Percentiles rank a stretch among this genome's conserved stretches.
Evolutionary conservation across 2,329 filamentous ascomycete species (phyloP).

Genomic region (Trichothecium roseum): DNA sequence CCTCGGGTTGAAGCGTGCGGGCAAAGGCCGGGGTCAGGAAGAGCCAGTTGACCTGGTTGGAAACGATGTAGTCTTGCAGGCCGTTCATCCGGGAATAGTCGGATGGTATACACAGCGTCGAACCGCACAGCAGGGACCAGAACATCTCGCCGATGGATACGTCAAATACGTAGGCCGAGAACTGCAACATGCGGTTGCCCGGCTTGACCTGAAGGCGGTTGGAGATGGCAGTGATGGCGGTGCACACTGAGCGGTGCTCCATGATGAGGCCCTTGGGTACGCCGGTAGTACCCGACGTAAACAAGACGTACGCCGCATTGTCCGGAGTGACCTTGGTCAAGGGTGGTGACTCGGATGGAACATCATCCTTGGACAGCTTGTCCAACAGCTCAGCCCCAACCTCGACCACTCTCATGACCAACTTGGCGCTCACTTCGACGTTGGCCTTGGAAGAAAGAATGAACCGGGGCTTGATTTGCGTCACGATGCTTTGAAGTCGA

Average conservation of each 20-base stretch:
- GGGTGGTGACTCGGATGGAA: too few relatives aligned
- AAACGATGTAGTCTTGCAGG: background rate
- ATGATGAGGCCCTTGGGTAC: slow-evolving; percentile 13
- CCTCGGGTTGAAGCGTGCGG: background rate
- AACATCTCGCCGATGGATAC: slow-evolving; percentile 3
- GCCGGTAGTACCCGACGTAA: slow-evolving; percentile 14
- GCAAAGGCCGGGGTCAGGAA: slow-evolving; percentile 1
- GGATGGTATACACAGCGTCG: background rate
- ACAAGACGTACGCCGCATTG: slow-evolving; percentile 10
- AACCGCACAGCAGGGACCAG: background rate
- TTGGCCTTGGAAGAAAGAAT: background rate
- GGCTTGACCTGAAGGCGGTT: slow-evolving; percentile 12
- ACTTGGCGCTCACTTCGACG: background rate
- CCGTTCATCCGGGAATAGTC: background rate
- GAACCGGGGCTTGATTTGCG: background rate
- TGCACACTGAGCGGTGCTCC: slow-evolving; percentile 9
- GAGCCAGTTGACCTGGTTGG: slow-evolving; percentile 1
- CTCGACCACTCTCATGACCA: slow-evolving; percentile 1
- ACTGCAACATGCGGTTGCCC: slow-evolving; percentile 4
- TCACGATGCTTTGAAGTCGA: background rate
- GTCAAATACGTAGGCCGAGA: slow-evolving; percentile 4
- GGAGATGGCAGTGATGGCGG: slow-evolving; percentile 3
- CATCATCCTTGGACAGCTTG: background rate
- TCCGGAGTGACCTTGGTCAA: background rate
- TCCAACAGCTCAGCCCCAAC: background rate